phyloP scores from a whole-genome alignment of 2,329 filamentous ascomycete genomes.

The Cladosporium sphaerospermum region DNA sequence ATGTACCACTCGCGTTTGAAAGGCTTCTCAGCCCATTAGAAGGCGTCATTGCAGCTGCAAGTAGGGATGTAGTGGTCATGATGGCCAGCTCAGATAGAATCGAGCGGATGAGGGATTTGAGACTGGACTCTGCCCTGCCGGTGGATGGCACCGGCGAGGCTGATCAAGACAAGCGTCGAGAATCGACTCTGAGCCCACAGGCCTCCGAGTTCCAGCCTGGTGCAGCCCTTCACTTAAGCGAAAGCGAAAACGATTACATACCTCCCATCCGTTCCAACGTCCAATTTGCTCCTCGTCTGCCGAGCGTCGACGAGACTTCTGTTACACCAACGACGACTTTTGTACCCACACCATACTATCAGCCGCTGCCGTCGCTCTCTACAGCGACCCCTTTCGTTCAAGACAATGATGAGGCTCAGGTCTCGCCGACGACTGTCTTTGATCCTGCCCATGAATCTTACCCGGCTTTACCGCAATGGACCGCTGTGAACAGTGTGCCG shows the following conservation, averaged over 20 bases:
- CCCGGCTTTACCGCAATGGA: too few species aligned
- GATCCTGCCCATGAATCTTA: not conserved
- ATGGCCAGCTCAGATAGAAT: not conserved
- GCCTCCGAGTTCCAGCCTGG: not conserved
- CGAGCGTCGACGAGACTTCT: not conserved
- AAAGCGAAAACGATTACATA: not conserved
- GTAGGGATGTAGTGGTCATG: not conserved
- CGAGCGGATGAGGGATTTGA: not conserved
- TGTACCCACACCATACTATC: not conserved
- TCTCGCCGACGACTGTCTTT: not conserved
- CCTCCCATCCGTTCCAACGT: not conserved
- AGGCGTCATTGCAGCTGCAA: not conserved
- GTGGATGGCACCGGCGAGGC: not conserved
- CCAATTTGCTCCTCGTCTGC: not conserved
- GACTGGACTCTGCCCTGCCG: constrained; percentile 4
- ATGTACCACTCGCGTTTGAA: not conserved
- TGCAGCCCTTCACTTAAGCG: not conserved
- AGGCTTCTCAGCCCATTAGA: not conserved
- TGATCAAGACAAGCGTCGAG: not conserved
- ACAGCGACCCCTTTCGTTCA: not conserved
- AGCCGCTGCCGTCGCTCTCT: too few species aligned
- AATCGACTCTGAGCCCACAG: not conserved
- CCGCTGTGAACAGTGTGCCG: not conserved
- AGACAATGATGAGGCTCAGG: not conserved
- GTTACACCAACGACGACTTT: not conserved